Percentiles rank a stretch among this genome's conserved stretches.
phyloP scores from a whole-genome alignment of 176 grass and related monocot species.

The Chloris gayana region DNA sequence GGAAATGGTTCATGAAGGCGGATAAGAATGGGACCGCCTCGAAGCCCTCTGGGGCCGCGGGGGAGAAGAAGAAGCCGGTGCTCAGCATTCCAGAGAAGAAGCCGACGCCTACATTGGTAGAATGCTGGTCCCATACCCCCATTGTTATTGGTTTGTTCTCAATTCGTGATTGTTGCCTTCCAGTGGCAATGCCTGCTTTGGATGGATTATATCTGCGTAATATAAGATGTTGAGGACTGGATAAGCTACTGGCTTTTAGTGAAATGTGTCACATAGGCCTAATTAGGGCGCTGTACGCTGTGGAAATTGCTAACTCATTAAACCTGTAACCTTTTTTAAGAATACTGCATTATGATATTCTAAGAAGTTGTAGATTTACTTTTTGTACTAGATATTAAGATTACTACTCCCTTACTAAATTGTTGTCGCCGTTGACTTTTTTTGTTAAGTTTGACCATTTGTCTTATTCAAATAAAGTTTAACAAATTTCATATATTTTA shows the following conservation, averaged over 20 bases:
- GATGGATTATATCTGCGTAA: neutral
- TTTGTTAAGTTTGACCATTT: too few species aligned
- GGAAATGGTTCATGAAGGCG: conserved; percentile 97
- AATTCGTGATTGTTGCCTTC: neutral
- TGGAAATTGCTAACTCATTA: neutral
- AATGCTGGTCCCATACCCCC: neutral
- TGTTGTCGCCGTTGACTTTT: too few species aligned
- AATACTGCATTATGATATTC: neutral
- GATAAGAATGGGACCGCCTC: conserved; percentile 53
- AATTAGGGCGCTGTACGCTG: neutral
- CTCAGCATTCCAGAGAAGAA: conserved; percentile 75
- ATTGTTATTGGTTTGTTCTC: neutral
- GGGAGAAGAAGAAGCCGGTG: conserved; percentile 52
- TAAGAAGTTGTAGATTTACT: neutral
- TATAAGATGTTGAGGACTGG: neutral
- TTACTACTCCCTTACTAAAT: too few species aligned
- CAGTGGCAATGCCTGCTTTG: neutral
- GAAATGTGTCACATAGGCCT: neutral
- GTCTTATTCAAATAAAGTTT: too few species aligned
- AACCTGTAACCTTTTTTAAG: neutral
- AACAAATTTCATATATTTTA: too few species aligned
- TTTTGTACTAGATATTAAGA: conserved; percentile 4
- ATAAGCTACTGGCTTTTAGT: neutral
- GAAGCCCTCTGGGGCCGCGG: conserved; percentile 19
- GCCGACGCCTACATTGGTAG: conserved; percentile 24